Evolutionary conservation across 139 green algal genomes (phyloP).

Genomic region (Picocystis salinarum): DNA sequence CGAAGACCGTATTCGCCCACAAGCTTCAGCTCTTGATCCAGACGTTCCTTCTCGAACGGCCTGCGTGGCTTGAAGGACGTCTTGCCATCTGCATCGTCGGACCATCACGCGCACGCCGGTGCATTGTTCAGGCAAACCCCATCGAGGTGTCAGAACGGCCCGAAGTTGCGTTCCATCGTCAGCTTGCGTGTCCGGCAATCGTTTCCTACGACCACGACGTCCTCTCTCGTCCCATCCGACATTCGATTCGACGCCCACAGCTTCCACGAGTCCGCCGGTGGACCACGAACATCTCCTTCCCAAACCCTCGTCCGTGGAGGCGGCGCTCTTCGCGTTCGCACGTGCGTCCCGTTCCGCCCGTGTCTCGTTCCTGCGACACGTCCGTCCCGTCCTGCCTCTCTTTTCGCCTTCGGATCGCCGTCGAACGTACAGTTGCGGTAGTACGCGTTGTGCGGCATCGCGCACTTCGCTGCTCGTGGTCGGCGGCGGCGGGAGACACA

Average conservation of each 20-base stretch:
- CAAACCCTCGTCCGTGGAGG: not conserved
- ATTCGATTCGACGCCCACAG: too few relatives aligned
- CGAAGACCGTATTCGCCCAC: constrained; percentile 96
- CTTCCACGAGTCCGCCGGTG: too few relatives aligned
- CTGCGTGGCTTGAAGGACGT: constrained; percentile 97
- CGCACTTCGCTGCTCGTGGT: too few relatives aligned
- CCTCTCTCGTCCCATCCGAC: not conserved
- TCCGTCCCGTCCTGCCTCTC: not conserved
- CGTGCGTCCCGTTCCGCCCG: too few relatives aligned
- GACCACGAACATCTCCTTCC: too few relatives aligned
- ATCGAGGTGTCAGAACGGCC: not conserved
- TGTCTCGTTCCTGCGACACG: not conserved
- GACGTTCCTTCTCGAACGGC: constrained; percentile 98
- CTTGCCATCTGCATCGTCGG: constrained; percentile 75
- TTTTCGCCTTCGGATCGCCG: not conserved
- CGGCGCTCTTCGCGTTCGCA: not conserved
- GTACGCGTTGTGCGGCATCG: constrained; percentile 60
- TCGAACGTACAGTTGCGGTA: constrained; percentile 62
- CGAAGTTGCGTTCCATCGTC: not conserved
- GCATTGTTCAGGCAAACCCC: not conserved
- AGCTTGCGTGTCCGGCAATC: not conserved
- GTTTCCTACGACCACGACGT: not conserved
- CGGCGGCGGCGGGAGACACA: too few relatives aligned
- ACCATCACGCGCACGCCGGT: too few relatives aligned
- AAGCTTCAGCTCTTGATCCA: constrained; percentile 97